Evolutionary conservation across 2,329 filamentous ascomycete species (phyloP), one percentile per base, ranked within the genome.

Genomic region (Septoria petroselini): DNA sequence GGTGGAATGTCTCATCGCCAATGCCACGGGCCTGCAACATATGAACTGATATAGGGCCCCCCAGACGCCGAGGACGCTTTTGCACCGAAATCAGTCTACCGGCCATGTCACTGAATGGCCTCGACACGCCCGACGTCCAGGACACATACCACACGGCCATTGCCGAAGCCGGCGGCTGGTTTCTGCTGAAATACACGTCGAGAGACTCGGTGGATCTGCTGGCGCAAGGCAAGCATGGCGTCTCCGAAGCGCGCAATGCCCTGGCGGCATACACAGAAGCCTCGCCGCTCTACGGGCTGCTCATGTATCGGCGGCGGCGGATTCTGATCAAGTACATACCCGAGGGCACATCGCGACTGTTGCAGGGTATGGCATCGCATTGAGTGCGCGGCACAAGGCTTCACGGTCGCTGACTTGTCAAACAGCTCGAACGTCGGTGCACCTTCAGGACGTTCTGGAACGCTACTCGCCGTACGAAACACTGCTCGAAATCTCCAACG

Each of bases 251-350:
- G 58, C 85, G 90, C 64, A 83, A 83, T 63, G 80, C 83, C 49
- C 84, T 97, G 59, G 80, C 84, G 52, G 76, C 81, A 55, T 95
- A 94, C 67, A 81, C 87, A 49, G 91, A 96, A 58, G 80, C 82
- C 48, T 93, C 89, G 55, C 93, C 93, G 17, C 75, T 98, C 40
- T 98, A 94, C 66, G 93, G 93, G 45, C 89, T 96, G 67, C 73
- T 98, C 60, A 84, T 88, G 62, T 97, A 96, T 70, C 80, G 91
- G 49, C 83, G 91, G 66, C 83, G 90, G 66, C 96, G 90, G 70
- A 86, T 97, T 41, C 73, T 98, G 53, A 80, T 98, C 69, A 96
- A 93, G 73, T 95, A 93, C 68, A 79, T 95, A 55, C 93, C 91
- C 1, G 88, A 95, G 53, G 88, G 85, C 52, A 91, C 91, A 58